Percentiles rank a stretch among this genome's conserved stretches.
Conservation (phyloP, 2,329 filamentous ascomycete genomes). For the Verticillium longisporum region DNA sequence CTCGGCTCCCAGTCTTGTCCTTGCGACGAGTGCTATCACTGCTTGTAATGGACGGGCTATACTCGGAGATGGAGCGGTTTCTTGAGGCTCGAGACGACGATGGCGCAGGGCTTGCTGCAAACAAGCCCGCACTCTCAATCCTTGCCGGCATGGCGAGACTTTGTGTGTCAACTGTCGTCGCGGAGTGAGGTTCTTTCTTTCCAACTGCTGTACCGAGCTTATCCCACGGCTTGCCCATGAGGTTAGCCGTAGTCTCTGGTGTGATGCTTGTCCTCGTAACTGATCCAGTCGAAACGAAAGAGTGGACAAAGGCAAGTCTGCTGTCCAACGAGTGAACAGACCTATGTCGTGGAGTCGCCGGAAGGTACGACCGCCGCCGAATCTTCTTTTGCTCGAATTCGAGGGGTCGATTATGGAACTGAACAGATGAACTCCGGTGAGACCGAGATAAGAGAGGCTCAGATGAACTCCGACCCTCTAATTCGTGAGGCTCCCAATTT, state of each 20-base stretch:
- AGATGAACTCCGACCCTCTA: background rate
- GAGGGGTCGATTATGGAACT: background rate
- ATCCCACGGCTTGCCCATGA: background rate
- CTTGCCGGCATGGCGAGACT: background rate
- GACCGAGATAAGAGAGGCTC: background rate
- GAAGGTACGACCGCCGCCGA: background rate
- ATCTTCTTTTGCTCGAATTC: background rate
- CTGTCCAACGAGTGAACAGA: conserved; percentile 4
- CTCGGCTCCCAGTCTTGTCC: conserved; percentile 5
- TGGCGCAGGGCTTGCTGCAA: background rate
- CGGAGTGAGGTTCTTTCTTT: conserved; percentile 8
- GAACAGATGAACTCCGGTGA: background rate
- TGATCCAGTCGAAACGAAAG: conserved; percentile 1
- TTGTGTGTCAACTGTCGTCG: conserved; percentile 1
- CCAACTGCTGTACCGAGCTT: conserved; percentile 3
- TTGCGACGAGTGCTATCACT: conserved; percentile 6
- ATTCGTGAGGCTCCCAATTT: background rate
- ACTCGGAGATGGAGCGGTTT: conserved; percentile 12
- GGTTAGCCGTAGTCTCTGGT: background rate
- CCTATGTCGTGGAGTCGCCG: background rate
- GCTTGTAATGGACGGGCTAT: conserved; percentile 14
- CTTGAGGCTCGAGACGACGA: background rate
- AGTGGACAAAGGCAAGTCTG: background rate
- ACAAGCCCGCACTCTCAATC: background rate
- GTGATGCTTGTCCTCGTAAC: conserved; percentile 6